These are phyloP conservation scores for Fallopia convolvulus DNA, from an alignment of 148 eudicot species.

Conservation along the genomic window DNA sequence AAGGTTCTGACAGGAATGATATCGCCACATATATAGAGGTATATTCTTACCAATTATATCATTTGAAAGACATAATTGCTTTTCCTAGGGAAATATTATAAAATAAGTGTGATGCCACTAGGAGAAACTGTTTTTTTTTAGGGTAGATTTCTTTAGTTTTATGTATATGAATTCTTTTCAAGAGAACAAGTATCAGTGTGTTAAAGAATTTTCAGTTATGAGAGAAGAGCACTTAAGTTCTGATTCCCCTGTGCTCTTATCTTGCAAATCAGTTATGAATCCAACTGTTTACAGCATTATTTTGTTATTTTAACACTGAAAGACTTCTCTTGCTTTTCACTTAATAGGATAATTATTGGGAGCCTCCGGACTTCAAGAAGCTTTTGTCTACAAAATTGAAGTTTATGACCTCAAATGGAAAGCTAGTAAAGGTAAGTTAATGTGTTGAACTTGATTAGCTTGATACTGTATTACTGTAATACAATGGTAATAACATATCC, in stretches of 20 bases:
- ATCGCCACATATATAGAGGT: conserved; percentile 78
- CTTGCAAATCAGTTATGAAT: not conserved
- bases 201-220: not conserved
- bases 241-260: not conserved
- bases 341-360: conserved; percentile 58
- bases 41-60: conserved; percentile 6
- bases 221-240: not conserved
- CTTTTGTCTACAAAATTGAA: conserved; percentile 50
- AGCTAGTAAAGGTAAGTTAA: conserved; percentile 54
- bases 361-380: conserved; percentile 61
- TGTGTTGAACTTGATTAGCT: not conserved
- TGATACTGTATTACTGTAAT: not conserved
- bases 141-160: not conserved
- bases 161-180: not conserved
- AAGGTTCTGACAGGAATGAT: conserved; percentile 59
- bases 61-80: not conserved
- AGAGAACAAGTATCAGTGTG: not conserved
- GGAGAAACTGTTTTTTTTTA: no score
- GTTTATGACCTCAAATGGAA: conserved; percentile 52
- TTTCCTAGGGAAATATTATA: not conserved
- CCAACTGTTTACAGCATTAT: not conserved
- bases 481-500: not conserved
- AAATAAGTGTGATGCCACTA: not conserved
- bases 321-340: conserved; percentile 2
- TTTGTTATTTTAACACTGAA: not conserved